Evolutionary conservation across 1,284 basidiomycete species (phyloP).

Genomic region (Ganoderma multipileum): DNA sequence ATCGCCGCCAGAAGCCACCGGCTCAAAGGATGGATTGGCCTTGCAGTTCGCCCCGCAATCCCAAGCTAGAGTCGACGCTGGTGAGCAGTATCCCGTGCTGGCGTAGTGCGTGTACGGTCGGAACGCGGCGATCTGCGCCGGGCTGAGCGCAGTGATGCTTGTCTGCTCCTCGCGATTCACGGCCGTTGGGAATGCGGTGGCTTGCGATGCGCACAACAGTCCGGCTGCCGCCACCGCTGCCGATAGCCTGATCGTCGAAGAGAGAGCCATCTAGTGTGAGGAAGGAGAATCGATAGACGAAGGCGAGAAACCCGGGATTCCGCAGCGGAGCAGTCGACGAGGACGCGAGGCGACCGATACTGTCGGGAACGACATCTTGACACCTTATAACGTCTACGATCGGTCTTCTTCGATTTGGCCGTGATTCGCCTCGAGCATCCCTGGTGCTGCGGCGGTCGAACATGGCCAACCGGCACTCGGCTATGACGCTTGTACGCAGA

Average conservation of each 20-base stretch:
- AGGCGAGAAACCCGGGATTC: neutral
- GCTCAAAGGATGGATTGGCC: constrained; percentile 59
- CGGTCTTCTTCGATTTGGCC: no score
- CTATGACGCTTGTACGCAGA: neutral
- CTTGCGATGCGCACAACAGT: neutral
- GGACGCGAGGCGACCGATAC: neutral
- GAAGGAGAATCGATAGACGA: neutral
- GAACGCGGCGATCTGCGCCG: constrained; percentile 41
- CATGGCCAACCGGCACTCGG: neutral
- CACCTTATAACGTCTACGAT: neutral
- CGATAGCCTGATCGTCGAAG: constrained; percentile 39
- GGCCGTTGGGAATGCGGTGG: neutral
- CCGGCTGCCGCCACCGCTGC: neutral
- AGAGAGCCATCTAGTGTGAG: neutral
- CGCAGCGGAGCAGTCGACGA: neutral
- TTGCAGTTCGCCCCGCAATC: constrained; percentile 46
- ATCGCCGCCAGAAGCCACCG: constrained; percentile 69
- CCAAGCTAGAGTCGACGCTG: constrained; percentile 42
- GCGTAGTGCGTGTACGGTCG: constrained; percentile 50
- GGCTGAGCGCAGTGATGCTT: neutral
- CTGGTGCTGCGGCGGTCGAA: neutral
- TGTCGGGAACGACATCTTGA: neutral
- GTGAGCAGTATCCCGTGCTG: constrained; percentile 44
- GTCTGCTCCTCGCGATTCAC: neutral
- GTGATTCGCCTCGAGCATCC: no score